Base-by-base conservation (phyloP, 2,329 filamentous ascomycete genomes). In the Sporothrix schenckii region DNA sequence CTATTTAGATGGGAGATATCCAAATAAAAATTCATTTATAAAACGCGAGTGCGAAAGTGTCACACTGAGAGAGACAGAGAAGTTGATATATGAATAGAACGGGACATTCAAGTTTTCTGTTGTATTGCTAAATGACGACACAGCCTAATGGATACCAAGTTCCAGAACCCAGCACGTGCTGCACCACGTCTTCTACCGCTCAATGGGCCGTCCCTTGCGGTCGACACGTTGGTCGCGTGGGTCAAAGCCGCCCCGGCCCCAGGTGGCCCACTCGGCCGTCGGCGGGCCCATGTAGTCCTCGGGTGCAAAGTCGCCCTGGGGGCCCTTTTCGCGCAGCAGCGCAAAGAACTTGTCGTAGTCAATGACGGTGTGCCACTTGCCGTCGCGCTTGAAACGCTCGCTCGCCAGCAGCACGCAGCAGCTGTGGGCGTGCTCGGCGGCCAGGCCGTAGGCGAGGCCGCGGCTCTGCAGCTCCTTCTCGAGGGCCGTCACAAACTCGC, bases 211-310 rank as follows among this genome's bases (percentile, higher is more conserved):
- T 1, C 94, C 93, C 81, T 97, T 97, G 75, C 91, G 87, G 79
- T 94, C 92, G 10, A 97, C 93, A 73, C 94, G 86, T 79, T 91
- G 88, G 80, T 98, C 95, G 65, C 92, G 86, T 0, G 94, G 94
- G 81, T 98, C 93, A 78, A 98, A 98, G 0, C 94, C 95, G 1
- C 94, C 94, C 74, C 94, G 92, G 0, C 94, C 95, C 93, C 93
- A 98, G 21, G 91, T 88, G 11, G 94, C 94, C 95, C 94, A 98
- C 78, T 97, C 93, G 0, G 93, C 92, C 50, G 93, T 98, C 74
- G 91, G 86, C 53, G 85, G 85, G 4, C 90, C 92, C 84, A 97
- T 92, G 80, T 98, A 98, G 77, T 98, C 94, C 81, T 97, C 93
- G 0, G 94, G 93, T 10, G 83, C 85, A 84, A 96, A 97, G 14